Percentiles rank a stretch among this genome's conserved stretches.
These are phyloP conservation scores for Parasarocladium wereldwijsianum DNA, from an alignment of 2,329 filamentous ascomycete species.

Conservation along the genomic window DNA sequence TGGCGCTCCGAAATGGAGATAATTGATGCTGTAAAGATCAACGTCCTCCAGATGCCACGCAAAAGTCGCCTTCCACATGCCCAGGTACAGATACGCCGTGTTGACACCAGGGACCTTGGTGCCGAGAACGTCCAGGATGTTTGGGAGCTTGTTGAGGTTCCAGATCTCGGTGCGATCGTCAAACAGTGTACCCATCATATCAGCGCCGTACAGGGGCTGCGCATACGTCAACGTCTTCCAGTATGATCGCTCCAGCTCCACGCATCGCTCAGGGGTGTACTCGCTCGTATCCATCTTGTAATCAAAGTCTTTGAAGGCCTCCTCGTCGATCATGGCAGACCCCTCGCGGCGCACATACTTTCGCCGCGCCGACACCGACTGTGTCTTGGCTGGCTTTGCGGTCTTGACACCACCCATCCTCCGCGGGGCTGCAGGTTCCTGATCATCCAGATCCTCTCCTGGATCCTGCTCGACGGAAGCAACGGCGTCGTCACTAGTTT, in stretches of 20 bases:
- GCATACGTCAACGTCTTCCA: slow-evolving; percentile 97
- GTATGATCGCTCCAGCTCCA: slow-evolving; percentile 86
- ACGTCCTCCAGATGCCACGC: slow-evolving; percentile 98
- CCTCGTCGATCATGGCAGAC: slow-evolving; percentile 71
- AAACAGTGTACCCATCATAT: slow-evolving; percentile 91
- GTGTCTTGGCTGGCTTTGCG: slow-evolving; percentile 44
- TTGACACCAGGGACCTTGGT: slow-evolving; percentile 96
- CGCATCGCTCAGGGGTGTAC: slow-evolving; percentile 80
- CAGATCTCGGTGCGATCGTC: slow-evolving; percentile 70
- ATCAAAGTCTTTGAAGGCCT: slow-evolving; percentile 79
- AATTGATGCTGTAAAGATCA: slow-evolving; percentile 98
- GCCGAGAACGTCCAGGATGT: slow-evolving; percentile 82
- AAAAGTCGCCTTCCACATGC: slow-evolving; percentile 99
- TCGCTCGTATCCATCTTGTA: slow-evolving; percentile 81
- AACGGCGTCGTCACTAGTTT: slow-evolving; percentile 20
- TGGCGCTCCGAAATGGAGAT: slow-evolving; percentile 93
- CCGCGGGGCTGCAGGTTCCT: slow-evolving; percentile 19
- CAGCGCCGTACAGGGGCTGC: slow-evolving; percentile 85
- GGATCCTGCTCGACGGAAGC: slow-evolving; percentile 22
- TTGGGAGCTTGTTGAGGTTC: slow-evolving; percentile 92
- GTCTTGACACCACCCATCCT: slow-evolving; percentile 35
- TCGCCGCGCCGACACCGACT: slow-evolving; percentile 73
- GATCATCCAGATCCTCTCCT: slow-evolving; percentile 27
- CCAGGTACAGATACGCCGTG: slow-evolving; percentile 91
- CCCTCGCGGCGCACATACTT: slow-evolving; percentile 73